Evolutionary conservation across 208 protist species (phyloP), one percentile per base, ranked within the genome.

Genomic region (Crithidia bombi): DNA sequence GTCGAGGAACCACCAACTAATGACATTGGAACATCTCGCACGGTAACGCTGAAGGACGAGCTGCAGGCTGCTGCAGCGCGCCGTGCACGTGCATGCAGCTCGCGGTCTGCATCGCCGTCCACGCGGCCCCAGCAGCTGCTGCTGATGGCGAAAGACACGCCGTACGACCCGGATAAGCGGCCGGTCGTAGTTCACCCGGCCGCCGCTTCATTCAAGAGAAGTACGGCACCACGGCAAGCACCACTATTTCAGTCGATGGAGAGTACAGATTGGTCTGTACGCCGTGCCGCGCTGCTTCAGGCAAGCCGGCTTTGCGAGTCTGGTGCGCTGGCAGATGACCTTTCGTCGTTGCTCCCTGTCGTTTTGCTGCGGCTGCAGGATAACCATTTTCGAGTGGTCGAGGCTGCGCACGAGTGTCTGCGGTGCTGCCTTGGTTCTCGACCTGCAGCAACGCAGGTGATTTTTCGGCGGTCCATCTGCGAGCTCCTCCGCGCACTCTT

Each of bases 331-430:
- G 15, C 50, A 2, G 51, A 63, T 26, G 70, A 68, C 33, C 14
- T 64, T 14, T 6, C 35, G 0, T 1, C 32, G 17, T 1, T 76
- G 25, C n/a, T 78, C 19, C 10, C 35, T 10, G 61, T 62, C 26
- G 26, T 88, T 17, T 19, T 82, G 0, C 23, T 43, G 11, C 75
- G 84, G 12, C 35, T 93, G 35, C 81, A 63, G 32, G 88, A 93
- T 36, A 73, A 78, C 0, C 82, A 93, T 66, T 73, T 72, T 49
- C 82, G 81, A 3, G 81, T 89, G 5, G 38, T 75, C 6, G 69
- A 75, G 39, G 85, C 64, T 7, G 79, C 85, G 3, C 65, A 89
- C 28, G 38, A 71, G 6, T 82, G 44, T 33, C 56, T 86, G 50
- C 15, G 36, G 30, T 44, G n/a, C 33, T 75, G 36, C 47, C 51